Evolutionary conservation across 768 basidiomycete species (phyloP).

Genomic region (Rhodotorula babjevae): DNA sequence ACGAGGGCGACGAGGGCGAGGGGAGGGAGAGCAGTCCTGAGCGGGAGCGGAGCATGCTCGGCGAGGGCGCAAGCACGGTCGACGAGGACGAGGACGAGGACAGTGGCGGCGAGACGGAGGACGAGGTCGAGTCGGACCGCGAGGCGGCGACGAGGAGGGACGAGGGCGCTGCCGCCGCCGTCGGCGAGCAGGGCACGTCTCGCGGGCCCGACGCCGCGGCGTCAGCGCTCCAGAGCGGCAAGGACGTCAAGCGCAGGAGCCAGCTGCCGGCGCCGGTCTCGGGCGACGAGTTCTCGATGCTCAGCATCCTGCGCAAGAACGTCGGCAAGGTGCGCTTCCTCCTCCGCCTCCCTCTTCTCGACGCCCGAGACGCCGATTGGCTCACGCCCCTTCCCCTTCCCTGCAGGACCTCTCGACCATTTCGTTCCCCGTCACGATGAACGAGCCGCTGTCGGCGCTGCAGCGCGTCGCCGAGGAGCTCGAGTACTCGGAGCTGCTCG

Average conservation of each 20-base stretch:
- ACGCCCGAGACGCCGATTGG: too few species aligned
- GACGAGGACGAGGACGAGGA: slow-evolving; percentile 24
- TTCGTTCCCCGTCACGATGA: slow-evolving; percentile 75
- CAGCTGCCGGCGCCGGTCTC: slow-evolving; percentile 35
- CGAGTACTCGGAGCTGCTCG: slow-evolving; percentile 50
- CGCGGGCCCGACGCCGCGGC: not conserved
- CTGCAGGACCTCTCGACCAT: slow-evolving; percentile 82
- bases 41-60: not conserved
- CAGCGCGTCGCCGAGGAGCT: slow-evolving; percentile 92
- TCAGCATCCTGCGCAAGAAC: slow-evolving; percentile 40
- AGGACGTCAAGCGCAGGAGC: slow-evolving; percentile 23
- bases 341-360: too few species aligned
- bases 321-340: slow-evolving; percentile 40
- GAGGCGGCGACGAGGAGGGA: not conserved
- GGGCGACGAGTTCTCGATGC: slow-evolving; percentile 38
- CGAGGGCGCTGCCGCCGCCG: too few species aligned
- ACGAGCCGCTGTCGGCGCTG: slow-evolving; percentile 75
- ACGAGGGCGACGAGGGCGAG: not conserved
- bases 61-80: not conserved
- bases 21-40: not conserved
- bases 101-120: slow-evolving; percentile 4
- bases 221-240: not conserved
- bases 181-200: not conserved
- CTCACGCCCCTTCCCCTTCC: not conserved
- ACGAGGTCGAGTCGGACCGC: not conserved